Conservation (phyloP, 169 alveolate species). For the Plasmodium vinckei region DNA sequence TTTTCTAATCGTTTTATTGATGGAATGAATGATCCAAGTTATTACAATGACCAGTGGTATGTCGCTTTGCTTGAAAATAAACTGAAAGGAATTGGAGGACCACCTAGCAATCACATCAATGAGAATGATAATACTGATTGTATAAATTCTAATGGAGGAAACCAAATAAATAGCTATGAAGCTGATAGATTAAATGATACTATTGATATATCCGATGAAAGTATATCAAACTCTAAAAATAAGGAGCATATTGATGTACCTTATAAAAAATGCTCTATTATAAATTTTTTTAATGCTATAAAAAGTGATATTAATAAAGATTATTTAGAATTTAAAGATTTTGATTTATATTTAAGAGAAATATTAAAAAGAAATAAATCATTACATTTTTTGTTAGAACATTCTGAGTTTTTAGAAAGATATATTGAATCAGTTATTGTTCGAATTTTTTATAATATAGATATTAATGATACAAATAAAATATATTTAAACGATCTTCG, state of each 20-base stretch:
- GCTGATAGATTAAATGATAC: background rate
- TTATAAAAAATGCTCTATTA: slow-evolving; percentile 51
- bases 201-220: background rate
- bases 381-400: slow-evolving; percentile 44
- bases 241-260: slow-evolving; percentile 48
- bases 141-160: too few species aligned
- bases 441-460: slow-evolving; percentile 62
- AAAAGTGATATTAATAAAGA: slow-evolving; percentile 27
- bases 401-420: slow-evolving; percentile 69
- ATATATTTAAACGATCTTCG: slow-evolving; percentile 47
- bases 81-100: slow-evolving; percentile 3
- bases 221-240: background rate
- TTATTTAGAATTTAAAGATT: slow-evolving; percentile 58
- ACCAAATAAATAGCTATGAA: background rate
- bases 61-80: slow-evolving; percentile 9
- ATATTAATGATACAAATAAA: slow-evolving; percentile 68
- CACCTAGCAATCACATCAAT: background rate
- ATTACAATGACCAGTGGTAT: slow-evolving; percentile 46
- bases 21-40: slow-evolving; percentile 75
- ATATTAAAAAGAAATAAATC: slow-evolving; percentile 56
- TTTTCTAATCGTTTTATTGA: slow-evolving; percentile 64
- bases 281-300: slow-evolving; percentile 65
- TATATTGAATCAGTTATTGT: slow-evolving; percentile 74
- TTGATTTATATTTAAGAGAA: slow-evolving; percentile 64
- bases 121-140: background rate